These are phyloP conservation scores for Russula sp. DNA, from an alignment of 768 basidiomycete genomes.

Conservation along the genomic window DNA sequence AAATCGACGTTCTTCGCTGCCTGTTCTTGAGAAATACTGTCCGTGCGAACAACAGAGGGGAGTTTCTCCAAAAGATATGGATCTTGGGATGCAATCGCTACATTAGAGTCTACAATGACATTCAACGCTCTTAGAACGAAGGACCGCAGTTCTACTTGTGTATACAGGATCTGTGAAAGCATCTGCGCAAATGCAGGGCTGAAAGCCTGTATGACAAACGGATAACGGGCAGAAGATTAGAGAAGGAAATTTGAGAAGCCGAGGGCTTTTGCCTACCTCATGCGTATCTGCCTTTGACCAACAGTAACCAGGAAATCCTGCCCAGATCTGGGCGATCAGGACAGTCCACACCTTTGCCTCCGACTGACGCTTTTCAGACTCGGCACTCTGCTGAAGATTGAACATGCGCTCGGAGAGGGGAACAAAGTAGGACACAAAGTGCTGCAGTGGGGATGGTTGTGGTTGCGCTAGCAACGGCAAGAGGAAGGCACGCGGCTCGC, in stretches of 20 bases:
- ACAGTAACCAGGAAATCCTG: slow-evolving; percentile 87
- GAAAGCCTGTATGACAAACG: slow-evolving; percentile 47
- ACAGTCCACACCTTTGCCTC: slow-evolving; percentile 97
- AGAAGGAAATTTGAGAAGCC: not conserved
- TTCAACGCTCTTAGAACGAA: slow-evolving; percentile 78
- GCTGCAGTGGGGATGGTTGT: slow-evolving; percentile 71
- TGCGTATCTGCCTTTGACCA: slow-evolving; percentile 68
- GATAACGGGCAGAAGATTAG: not conserved
- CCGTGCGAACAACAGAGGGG: slow-evolving; percentile 26
- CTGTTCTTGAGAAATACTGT: slow-evolving; percentile 44
- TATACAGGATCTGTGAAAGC: slow-evolving; percentile 90
- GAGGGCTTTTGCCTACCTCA: slow-evolving; percentile 38
- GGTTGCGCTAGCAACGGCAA: slow-evolving; percentile 78
- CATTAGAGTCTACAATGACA: slow-evolving; percentile 74
- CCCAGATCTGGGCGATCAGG: slow-evolving; percentile 89
- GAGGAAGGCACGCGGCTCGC: slow-evolving; percentile 85
- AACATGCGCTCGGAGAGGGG: slow-evolving; percentile 94
- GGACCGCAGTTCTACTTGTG: slow-evolving; percentile 75
- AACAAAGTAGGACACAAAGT: slow-evolving; percentile 88
- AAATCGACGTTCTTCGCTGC: slow-evolving; percentile 63
- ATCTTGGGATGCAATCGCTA: slow-evolving; percentile 40
- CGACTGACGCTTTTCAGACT: slow-evolving; percentile 59
- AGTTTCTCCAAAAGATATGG: slow-evolving; percentile 25
- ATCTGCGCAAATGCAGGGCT: slow-evolving; percentile 75
- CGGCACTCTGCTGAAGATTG: slow-evolving; percentile 74